Base-by-base conservation (phyloP, 2,329 filamentous ascomycete genomes). In the Stemphylium vesicarium region DNA sequence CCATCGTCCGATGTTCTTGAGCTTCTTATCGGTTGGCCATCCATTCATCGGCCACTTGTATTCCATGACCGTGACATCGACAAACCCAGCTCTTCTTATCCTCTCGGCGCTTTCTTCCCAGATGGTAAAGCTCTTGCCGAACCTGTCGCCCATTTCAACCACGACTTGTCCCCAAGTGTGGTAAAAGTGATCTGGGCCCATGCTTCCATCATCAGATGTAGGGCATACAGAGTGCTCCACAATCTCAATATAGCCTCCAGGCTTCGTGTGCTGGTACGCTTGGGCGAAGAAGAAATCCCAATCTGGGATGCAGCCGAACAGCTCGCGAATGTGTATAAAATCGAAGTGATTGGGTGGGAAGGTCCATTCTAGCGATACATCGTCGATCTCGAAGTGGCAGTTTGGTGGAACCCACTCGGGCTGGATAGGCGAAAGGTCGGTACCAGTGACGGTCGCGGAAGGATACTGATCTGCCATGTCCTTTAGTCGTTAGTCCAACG, bases 391-490 rank as follows among this genome's bases (percentile, higher is more conserved):
- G 60, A 81, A 82, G 22, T 68, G 62, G 57, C 75, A 76, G 60
- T 81, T 82, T 2, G 77, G 74, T 0, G 80, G 79, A 0, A 81
- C 77, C 73, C 77, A 78, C 50, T 69, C 65, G 4, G 80, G 80
- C 58, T 82, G 81, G 42, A 82, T 82, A 33, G 80, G 79, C 0
- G 77, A 79, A 40, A 82, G 75, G 60, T 82, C 80, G 18, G 75
- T 78, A 35, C 80, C 81, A 4, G 75, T 76, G 44, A 72, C 66
- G 15, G 56, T 63, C 7, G 68, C 69, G 37, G 64, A 64, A 33
- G 69, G 65, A 46, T 68, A 69, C 36, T 70, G 66, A 38, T 73
- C 68, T 26, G 68, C 62, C 59, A 68, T 68, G 39, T 68, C 65
- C 61, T 64, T 38, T 13, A 13, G 8, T 20, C 15, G 18, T 51